Evolutionary conservation across 257 asterid species (phyloP).

Genomic region (Henckelia pumila): DNA sequence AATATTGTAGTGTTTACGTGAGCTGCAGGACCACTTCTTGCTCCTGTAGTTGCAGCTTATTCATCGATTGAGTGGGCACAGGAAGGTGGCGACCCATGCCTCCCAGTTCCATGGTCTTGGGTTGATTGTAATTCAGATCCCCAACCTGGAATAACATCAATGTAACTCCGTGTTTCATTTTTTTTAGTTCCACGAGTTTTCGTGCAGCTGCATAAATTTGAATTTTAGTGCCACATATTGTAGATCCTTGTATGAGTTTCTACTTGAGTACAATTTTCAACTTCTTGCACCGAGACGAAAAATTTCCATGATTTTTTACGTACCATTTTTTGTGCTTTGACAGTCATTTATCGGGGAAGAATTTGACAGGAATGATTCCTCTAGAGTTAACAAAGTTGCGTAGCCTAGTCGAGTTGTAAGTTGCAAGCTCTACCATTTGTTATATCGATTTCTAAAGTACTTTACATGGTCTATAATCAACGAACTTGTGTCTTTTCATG

Average conservation of each 20-base stretch:
- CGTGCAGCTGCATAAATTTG: not conserved
- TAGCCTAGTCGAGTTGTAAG: constrained; percentile 51
- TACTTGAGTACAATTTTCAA: not conserved
- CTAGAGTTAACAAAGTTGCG: constrained; percentile 41
- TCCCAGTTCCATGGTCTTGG: constrained; percentile 98
- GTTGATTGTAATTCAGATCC: constrained; percentile 72
- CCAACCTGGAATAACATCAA: constrained; percentile 65
- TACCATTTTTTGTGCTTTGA: constrained; percentile 24
- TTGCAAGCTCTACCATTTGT: not conserved
- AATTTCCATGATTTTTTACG: constrained; percentile 2
- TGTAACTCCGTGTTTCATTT: constrained; percentile 40
- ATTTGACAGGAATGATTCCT: constrained; percentile 47
- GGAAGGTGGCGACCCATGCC: constrained; percentile 97
- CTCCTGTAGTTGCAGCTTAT: constrained; percentile 43
- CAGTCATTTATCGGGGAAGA: constrained; percentile 70
- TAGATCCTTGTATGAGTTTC: constrained; percentile 11
- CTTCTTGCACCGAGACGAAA: constrained; percentile 16
- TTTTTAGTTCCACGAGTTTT: constrained; percentile 5
- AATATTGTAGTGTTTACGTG: constrained; percentile 24
- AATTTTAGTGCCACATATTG: not conserved
- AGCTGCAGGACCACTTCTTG: constrained; percentile 64
- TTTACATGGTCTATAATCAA: constrained; percentile 4
- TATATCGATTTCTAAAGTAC: not conserved
- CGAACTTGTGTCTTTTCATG: constrained; percentile 19
- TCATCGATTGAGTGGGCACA: constrained; percentile 67